Conservation (phyloP, 192 early-diverging fungal genomes). For the Spizellomyces sp. region DNA sequence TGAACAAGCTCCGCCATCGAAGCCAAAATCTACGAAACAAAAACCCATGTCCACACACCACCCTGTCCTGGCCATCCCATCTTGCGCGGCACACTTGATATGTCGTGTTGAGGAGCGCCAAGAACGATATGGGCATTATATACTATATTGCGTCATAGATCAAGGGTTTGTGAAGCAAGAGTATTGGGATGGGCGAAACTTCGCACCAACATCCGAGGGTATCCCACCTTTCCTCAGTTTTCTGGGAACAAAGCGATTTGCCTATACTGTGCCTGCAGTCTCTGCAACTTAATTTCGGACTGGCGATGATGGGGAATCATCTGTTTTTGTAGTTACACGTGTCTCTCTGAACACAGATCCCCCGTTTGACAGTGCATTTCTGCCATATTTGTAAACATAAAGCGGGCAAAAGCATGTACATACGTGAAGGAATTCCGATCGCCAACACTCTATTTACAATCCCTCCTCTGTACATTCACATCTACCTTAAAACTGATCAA, state of each 20-base stretch:
- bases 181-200: constrained; percentile 42
- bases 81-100: constrained; percentile 37
- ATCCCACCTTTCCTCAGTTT: constrained; percentile 29
- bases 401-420: too few species aligned
- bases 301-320: background rate
- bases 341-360: too few species aligned
- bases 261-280: constrained; percentile 14
- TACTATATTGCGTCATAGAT: constrained; percentile 29
- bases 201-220: constrained; percentile 18
- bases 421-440: too few species aligned
- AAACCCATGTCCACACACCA: background rate
- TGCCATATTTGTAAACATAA: too few species aligned
- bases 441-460: too few species aligned
- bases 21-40: too few species aligned
- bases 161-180: constrained; percentile 13
- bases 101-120: constrained; percentile 37
- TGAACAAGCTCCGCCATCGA: too few species aligned
- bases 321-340: too few species aligned
- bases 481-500: constrained; percentile 37
- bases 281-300: background rate
- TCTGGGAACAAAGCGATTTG: constrained; percentile 39
- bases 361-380: too few species aligned
- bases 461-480: too few species aligned
- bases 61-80: constrained; percentile 28
- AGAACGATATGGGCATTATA: constrained; percentile 37